Base-by-base conservation (phyloP, 2,329 filamentous ascomycete species). In the Pyricularia sp. region DNA sequence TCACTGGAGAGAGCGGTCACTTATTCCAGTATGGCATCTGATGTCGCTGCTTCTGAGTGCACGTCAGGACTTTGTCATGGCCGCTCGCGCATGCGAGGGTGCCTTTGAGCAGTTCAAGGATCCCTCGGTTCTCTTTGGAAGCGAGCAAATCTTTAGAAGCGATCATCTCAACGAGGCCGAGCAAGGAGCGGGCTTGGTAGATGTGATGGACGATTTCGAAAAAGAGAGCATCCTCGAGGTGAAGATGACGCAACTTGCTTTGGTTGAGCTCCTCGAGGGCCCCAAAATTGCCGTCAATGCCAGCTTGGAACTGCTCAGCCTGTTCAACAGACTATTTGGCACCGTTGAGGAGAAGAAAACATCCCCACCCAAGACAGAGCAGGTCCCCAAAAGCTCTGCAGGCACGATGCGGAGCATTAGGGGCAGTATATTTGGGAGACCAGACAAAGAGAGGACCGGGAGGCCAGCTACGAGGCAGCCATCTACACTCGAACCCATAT, bases 201-300 rank as follows among this genome's bases (percentile, higher is more conserved):
- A 94, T 72, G 88, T 92, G 64, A 92, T 97, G 88, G 90, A 93
- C 71, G 87, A 89, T 69, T 87, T 88, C 30, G 94, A 98, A 76
- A 96, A 93, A 76, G 92, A 94, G 77, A 87, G 88, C 66, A 90
- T 99, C 61, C 80, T 99, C n/a, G 92, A 98, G 78, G 89, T 97
- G 71, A 97, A 97, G 78, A 97, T 98, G 87, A 97, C 94, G 12
- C 94, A 98, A 75, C 83, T 99, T 70, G 86, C 91, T 4, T 85
- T 99, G 25, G 79, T 95, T 3, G 94, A 98, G 78, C 81, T 95
- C 20, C 81, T 92, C 3, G 93, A 97, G 76, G 93, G 93, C 0
- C 88, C 93, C 0, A 90, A 92, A 69, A 87, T 90, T 69, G 94
- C 95, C 23, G 92, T 98, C 67, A 97, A 97, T 76, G 90, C 91